Evolutionary conservation across 495 filamentous ascomycete species (phyloP).

Genomic region (Aspergillus conjunctus): DNA sequence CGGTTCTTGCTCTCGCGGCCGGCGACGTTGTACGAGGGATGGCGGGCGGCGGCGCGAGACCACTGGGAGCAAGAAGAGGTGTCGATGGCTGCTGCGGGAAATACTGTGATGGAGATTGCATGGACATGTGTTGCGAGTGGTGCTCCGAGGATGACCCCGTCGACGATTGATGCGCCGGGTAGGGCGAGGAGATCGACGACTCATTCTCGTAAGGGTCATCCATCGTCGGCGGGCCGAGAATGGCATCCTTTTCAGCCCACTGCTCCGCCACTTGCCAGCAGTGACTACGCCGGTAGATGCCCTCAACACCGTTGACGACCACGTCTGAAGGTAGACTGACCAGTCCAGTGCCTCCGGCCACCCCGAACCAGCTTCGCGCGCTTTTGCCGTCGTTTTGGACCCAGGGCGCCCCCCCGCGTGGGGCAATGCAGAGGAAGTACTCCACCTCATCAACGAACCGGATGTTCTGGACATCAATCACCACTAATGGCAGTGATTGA

Average conservation of each 20-base stretch:
- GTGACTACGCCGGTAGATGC: conserved; percentile 85
- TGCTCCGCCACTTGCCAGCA: conserved; percentile 85
- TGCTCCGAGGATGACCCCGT: conserved; percentile 42
- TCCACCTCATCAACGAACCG: conserved; percentile 80
- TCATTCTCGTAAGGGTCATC: conserved; percentile 48
- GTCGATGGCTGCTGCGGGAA: conserved; percentile 26
- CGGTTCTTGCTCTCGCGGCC: conserved; percentile 29
- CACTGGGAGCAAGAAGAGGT: conserved; percentile 35
- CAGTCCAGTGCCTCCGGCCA: conserved; percentile 67
- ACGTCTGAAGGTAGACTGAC: conserved; percentile 80
- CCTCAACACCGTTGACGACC: conserved; percentile 86
- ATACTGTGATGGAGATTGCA: conserved; percentile 19
- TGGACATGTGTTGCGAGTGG: conserved; percentile 16
- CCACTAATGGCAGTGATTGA: conserved; percentile 86
- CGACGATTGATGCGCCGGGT: conserved; percentile 48
- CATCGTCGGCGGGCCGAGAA: conserved; percentile 40
- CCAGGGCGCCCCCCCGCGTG: conserved; percentile 84
- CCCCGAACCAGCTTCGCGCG: conserved; percentile 77
- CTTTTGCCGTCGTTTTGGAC: conserved; percentile 67
- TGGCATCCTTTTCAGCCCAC: conserved; percentile 58
- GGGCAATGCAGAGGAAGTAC: conserved; percentile 94
- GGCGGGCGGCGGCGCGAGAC: conserved; percentile 38
- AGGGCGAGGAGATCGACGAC: conserved; percentile 48
- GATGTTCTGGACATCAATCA: conserved; percentile 82
- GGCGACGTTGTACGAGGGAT: conserved; percentile 52